These are phyloP conservation scores for Leptographium wingfieldii DNA, from an alignment of 2,329 filamentous ascomycete genomes.

Conservation along the genomic window DNA sequence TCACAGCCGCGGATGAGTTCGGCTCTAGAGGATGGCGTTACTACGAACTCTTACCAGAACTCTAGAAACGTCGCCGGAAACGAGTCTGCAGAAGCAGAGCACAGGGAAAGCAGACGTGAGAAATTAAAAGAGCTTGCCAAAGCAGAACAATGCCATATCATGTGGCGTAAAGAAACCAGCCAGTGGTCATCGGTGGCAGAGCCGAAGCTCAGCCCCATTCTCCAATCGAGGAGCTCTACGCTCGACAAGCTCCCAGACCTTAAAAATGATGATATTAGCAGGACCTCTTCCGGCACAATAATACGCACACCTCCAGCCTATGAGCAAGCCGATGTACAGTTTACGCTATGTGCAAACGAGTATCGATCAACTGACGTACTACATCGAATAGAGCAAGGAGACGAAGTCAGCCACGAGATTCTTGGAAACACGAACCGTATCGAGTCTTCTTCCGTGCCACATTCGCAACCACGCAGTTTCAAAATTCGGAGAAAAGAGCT, in stretches of 20 bases:
- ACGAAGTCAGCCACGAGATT: neutral
- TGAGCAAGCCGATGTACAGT: neutral
- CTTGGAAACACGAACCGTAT: neutral
- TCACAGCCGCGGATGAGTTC: conserved; percentile 17
- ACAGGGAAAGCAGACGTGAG: conserved; percentile 30
- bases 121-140: conserved; percentile 25
- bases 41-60: conserved; percentile 23
- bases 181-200: conserved; percentile 41
- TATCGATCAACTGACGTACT: neutral
- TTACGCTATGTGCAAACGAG: neutral
- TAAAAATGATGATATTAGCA: conserved; percentile 7
- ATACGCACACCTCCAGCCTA: conserved; percentile 20
- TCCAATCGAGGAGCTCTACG: conserved; percentile 24
- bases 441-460: neutral
- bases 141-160: conserved; percentile 21
- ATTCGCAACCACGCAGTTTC: neutral
- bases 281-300: conserved; percentile 24
- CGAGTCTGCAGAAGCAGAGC: conserved; percentile 15
- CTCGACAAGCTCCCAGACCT: neutral
- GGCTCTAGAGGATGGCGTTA: conserved; percentile 21
- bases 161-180: conserved; percentile 31
- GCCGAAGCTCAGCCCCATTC: conserved; percentile 35
- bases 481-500: neutral
- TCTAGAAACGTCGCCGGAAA: conserved; percentile 32
- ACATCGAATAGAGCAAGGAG: neutral